These are phyloP conservation scores for Mucor plumbeus DNA, from an alignment of 371 early-diverging fungal genomes.

Conservation along the genomic window DNA sequence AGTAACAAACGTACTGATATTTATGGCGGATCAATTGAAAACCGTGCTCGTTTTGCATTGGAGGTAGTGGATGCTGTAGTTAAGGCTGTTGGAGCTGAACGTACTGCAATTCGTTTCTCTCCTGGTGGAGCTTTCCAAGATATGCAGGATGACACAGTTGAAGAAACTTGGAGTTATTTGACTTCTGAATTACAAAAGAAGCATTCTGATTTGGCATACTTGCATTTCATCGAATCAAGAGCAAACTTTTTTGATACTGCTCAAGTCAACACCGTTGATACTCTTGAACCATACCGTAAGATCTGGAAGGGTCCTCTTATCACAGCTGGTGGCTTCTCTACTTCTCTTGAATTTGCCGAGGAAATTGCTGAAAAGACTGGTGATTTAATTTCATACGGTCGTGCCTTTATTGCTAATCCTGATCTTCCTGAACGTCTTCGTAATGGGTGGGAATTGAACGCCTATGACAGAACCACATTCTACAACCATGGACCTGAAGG, in stretches of 20 bases:
- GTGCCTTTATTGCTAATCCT: conserved; percentile 29
- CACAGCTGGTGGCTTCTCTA: conserved; percentile 35
- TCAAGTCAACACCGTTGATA: neutral
- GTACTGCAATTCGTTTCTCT: conserved; percentile 29
- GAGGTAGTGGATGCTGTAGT: conserved; percentile 62
- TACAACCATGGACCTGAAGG: conserved; percentile 22
- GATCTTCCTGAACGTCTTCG: conserved; percentile 25
- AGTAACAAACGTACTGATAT: conserved; percentile 60
- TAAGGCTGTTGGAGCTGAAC: conserved; percentile 27
- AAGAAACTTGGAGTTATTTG: conserved; percentile 36
- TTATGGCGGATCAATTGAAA: conserved; percentile 79
- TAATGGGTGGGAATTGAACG: conserved; percentile 15
- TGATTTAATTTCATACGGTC: conserved; percentile 24
- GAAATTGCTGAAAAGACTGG: conserved; percentile 14
- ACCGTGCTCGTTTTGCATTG: conserved; percentile 68
- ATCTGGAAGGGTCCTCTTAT: conserved; percentile 40
- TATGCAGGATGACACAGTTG: conserved; percentile 34
- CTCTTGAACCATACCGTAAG: conserved; percentile 36
- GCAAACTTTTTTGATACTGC: conserved; percentile 10
- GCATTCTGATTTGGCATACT: conserved; percentile 33
- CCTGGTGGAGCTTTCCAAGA: conserved; percentile 30
- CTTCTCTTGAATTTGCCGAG: conserved; percentile 14
- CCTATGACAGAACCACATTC: conserved; percentile 28
- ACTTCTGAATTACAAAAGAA: conserved; percentile 21
- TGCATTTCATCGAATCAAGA: conserved; percentile 40